Conservation (phyloP, 345 rosid species). For the Nephelium lappaceum region DNA sequence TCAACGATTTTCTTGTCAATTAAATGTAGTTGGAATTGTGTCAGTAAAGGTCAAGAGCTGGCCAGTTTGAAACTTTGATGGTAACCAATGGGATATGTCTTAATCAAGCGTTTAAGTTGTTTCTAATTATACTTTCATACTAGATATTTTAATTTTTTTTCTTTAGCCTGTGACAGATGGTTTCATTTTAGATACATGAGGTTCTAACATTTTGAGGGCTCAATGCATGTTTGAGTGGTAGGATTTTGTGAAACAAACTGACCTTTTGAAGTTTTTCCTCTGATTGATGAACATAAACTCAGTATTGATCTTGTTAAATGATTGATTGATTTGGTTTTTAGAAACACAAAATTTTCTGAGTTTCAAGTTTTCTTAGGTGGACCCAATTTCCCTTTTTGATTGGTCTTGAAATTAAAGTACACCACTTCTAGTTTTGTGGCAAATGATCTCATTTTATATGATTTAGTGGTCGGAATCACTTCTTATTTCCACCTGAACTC, state of each 20-base stretch:
- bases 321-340: not conserved
- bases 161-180: too few species aligned
- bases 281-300: not conserved
- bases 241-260: too few species aligned
- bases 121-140: too few species aligned
- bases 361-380: not conserved
- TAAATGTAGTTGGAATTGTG: not conserved
- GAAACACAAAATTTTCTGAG: not conserved
- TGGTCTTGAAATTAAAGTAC: not conserved
- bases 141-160: too few species aligned
- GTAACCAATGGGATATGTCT: not conserved
- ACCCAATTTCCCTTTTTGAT: not conserved
- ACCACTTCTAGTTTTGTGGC: not conserved
- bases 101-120: not conserved
- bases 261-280: not conserved
- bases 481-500: not conserved
- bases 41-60: too few species aligned
- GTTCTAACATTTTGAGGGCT: not conserved
- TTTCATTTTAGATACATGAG: not conserved
- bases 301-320: not conserved
- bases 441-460: not conserved
- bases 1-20: not conserved
- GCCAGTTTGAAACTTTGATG: not conserved
- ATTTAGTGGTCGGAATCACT: not conserved
- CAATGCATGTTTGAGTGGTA: too few species aligned